Percentiles rank a stretch among this genome's conserved stretches.
Conservation (phyloP, 2,329 filamentous ascomycete species). For the Fusarium bulbicola region DNA sequence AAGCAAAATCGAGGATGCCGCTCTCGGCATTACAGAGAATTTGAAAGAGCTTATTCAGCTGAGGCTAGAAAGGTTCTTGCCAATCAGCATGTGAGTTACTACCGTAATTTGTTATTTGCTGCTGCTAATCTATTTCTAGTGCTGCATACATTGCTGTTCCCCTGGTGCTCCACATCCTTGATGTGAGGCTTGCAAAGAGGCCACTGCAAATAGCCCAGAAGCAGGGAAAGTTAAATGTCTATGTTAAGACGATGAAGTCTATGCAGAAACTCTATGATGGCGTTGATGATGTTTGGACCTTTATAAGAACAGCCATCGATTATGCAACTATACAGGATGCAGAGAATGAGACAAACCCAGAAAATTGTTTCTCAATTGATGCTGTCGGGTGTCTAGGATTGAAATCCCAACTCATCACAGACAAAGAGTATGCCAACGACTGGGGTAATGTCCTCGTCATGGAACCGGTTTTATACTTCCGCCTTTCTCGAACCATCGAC, state of each 20-base stretch:
- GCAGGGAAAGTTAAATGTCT: conserved; percentile 16
- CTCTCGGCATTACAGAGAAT: conserved; percentile 9
- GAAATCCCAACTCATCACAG: neutral
- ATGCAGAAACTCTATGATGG: conserved; percentile 21
- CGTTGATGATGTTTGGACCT: conserved; percentile 21
- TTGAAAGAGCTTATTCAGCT: conserved; percentile 24
- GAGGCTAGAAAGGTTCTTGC: conserved; percentile 10
- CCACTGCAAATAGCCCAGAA: conserved; percentile 21
- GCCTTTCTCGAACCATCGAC: conserved; percentile 17
- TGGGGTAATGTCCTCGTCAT: conserved; percentile 21
- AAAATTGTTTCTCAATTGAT: neutral
- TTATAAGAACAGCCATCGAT: conserved; percentile 9
- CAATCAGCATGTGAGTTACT: conserved; percentile 23
- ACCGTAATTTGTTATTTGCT: too few relatives aligned
- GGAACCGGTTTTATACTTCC: conserved; percentile 13
- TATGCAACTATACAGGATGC: neutral
- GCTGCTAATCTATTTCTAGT: neutral
- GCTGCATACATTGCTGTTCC: conserved; percentile 23
- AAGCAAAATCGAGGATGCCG: conserved; percentile 5
- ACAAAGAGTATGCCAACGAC: neutral
- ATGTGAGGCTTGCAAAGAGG: conserved; percentile 21
- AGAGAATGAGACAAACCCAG: neutral
- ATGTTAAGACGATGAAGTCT: conserved; percentile 15
- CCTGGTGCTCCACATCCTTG: conserved; percentile 16
- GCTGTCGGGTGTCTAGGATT: neutral